phyloP scores from a whole-genome alignment of 371 early-diverging fungal species.

The Apophysomyces ossiformis region DNA sequence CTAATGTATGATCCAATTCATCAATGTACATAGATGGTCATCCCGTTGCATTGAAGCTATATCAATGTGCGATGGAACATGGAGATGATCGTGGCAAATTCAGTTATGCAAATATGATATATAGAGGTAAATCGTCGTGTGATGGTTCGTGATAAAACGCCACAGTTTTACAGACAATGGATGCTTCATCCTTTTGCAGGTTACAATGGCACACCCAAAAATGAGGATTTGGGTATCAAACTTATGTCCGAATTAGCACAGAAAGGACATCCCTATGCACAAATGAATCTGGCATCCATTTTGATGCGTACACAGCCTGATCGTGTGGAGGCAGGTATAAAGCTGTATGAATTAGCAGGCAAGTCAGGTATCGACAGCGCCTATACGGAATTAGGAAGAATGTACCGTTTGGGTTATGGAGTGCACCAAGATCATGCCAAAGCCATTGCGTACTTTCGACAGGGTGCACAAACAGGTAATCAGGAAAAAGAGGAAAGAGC shows the following conservation, averaged over 20 bases:
- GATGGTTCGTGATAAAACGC: not conserved
- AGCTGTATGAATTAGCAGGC: constrained; percentile 53
- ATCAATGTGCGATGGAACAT: constrained; percentile 42
- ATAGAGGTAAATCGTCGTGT: constrained; percentile 23
- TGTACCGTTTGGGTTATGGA: constrained; percentile 53
- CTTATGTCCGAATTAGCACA: constrained; percentile 46
- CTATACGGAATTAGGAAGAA: constrained; percentile 50
- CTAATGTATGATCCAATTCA: no score
- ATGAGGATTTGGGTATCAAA: constrained; percentile 38
- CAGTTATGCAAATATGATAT: constrained; percentile 55
- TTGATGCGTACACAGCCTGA: constrained; percentile 46
- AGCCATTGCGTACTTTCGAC: constrained; percentile 45
- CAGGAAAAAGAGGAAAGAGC: not conserved
- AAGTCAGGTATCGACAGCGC: constrained; percentile 38
- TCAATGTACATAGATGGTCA: constrained; percentile 26
- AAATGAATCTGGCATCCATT: constrained; percentile 54
- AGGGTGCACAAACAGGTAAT: constrained; percentile 41
- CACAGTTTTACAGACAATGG: no score
- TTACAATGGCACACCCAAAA: constrained; percentile 37
- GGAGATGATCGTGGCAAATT: constrained; percentile 54
- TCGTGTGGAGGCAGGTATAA: constrained; percentile 32
- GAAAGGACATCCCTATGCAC: constrained; percentile 55
- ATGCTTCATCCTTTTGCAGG: constrained; percentile 19
- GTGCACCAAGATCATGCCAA: constrained; percentile 51
- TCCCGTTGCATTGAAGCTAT: constrained; percentile 42